Conservation (phyloP, 1,284 basidiomycete species). For the Anthracocystis walkeri region DNA sequence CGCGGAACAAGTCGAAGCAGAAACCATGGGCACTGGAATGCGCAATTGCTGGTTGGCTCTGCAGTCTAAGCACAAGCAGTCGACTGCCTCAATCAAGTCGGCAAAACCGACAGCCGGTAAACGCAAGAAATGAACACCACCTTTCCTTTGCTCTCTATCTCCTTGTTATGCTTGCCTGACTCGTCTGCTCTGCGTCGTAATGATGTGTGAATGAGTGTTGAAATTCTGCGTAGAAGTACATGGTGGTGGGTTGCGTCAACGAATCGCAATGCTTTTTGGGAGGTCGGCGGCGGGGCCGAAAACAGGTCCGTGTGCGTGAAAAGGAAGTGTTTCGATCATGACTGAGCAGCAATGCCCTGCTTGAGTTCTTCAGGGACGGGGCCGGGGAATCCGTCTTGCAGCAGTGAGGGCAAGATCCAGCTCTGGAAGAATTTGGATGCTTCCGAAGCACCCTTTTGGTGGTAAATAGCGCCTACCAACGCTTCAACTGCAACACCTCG, state of each 20-base stretch:
- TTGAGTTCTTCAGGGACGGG: constrained; percentile 38
- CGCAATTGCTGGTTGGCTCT: constrained; percentile 47
- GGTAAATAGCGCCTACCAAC: constrained; percentile 68
- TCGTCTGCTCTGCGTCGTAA: background rate
- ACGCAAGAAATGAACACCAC: background rate
- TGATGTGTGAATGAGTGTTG: background rate
- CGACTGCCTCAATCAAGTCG: background rate
- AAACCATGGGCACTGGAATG: constrained; percentile 61
- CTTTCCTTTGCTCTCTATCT: background rate
- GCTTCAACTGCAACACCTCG: constrained; percentile 67
- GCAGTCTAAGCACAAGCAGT: constrained; percentile 7
- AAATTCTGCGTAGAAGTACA: constrained; percentile 39
- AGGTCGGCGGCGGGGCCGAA: background rate
- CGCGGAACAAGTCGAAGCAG: constrained; percentile 41
- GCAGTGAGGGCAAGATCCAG: constrained; percentile 29
- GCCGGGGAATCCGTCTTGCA: constrained; percentile 37
- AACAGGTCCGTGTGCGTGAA: constrained; percentile 2
- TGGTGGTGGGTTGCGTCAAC: constrained; percentile 22
- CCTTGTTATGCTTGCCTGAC: background rate
- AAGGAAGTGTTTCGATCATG: constrained; percentile 11
- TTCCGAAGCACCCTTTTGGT: constrained; percentile 48
- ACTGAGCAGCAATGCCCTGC: constrained; percentile 11
- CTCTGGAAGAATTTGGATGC: constrained; percentile 38
- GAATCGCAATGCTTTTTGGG: constrained; percentile 11
- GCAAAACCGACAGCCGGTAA: background rate